These are phyloP conservation scores for Micractinium conductrix DNA, from an alignment of 139 green algal species.

Conservation along the genomic window DNA sequence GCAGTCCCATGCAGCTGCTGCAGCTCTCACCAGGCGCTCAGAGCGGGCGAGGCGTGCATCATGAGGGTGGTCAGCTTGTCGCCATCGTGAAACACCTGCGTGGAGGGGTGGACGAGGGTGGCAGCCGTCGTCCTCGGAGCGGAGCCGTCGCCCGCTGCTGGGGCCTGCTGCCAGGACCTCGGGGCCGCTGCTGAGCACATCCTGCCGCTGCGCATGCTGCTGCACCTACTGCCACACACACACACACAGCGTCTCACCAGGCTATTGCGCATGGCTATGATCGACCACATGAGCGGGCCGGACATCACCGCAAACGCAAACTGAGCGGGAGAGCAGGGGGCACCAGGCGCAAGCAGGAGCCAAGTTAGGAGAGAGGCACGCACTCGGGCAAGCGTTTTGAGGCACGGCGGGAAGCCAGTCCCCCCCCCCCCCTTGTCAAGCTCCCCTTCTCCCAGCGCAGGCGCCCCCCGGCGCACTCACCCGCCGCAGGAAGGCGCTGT, in stretches of 20 bases:
- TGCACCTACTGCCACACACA: constrained; percentile 47
- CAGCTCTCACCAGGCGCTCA: constrained; percentile 34
- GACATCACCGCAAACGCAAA: constrained; percentile 76
- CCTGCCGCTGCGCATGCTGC: too few relatives aligned
- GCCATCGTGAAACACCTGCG: constrained; percentile 69
- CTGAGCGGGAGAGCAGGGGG: constrained; percentile 44
- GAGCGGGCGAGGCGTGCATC: constrained; percentile 42
- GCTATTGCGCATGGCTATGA: constrained; percentile 86
- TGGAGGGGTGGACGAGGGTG: too few relatives aligned
- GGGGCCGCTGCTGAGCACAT: too few relatives aligned
- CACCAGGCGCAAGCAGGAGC: too few relatives aligned
- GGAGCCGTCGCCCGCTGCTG: too few relatives aligned
- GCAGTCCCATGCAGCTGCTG: too few relatives aligned
- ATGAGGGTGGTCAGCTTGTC: constrained; percentile 70
- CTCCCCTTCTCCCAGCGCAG: too few relatives aligned
- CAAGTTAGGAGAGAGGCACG: background rate
- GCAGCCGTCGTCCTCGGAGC: too few relatives aligned
- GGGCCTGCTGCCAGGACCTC: too few relatives aligned
- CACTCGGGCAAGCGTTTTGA: background rate
- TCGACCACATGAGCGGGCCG: constrained; percentile 78
- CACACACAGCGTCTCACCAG: too few relatives aligned
- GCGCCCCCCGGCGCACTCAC: constrained; percentile 36
- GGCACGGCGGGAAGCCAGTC: background rate
- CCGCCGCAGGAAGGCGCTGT: constrained; percentile 58
- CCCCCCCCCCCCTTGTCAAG: background rate